phyloP scores from a whole-genome alignment of 2,329 filamentous ascomycete species.

The Bipolaris oryzae region DNA sequence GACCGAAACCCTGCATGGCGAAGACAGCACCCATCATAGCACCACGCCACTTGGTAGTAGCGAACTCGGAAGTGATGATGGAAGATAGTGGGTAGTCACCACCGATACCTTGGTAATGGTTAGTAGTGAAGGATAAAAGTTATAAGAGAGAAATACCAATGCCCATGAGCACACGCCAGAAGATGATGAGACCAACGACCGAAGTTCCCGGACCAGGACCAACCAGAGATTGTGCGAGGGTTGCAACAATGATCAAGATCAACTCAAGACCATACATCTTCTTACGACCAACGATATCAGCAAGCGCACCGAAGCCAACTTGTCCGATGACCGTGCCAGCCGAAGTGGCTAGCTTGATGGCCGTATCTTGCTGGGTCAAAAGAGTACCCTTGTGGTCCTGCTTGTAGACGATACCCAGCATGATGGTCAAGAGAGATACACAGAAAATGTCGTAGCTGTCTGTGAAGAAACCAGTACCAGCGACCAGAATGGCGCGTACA shows the following conservation, averaged over 20 bases:
- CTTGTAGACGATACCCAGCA: slow-evolving; percentile 82
- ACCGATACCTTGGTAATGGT: slow-evolving; percentile 50
- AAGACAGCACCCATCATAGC: slow-evolving; percentile 54
- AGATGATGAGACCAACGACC: slow-evolving; percentile 48
- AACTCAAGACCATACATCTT: slow-evolving; percentile 74
- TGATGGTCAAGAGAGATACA: slow-evolving; percentile 57
- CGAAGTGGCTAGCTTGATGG: slow-evolving; percentile 85
- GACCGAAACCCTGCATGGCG: slow-evolving; percentile 52
- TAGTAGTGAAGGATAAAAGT: slow-evolving; percentile 47
- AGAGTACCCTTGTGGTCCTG: slow-evolving; percentile 58
- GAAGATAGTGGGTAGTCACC: slow-evolving; percentile 84
- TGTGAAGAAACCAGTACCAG: slow-evolving; percentile 85
- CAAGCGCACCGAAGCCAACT: slow-evolving; percentile 67
- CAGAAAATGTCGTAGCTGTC: slow-evolving; percentile 73
- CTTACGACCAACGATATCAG: slow-evolving; percentile 78
- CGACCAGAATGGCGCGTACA: slow-evolving; percentile 76
- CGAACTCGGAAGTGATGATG: slow-evolving; percentile 72
- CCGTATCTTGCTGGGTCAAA: slow-evolving; percentile 72
- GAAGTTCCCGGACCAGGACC: slow-evolving; percentile 45
- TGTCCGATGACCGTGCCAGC: slow-evolving; percentile 85
- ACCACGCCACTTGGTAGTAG: slow-evolving; percentile 50
- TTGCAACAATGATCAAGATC: slow-evolving; percentile 50
- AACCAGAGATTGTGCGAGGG: slow-evolving; percentile 46
- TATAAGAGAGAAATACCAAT: slow-evolving; percentile 33
- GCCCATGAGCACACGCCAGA: slow-evolving; percentile 52